phyloP scores from a whole-genome alignment of 2,329 filamentous ascomycete species.

The Aspergillus tamarii region DNA sequence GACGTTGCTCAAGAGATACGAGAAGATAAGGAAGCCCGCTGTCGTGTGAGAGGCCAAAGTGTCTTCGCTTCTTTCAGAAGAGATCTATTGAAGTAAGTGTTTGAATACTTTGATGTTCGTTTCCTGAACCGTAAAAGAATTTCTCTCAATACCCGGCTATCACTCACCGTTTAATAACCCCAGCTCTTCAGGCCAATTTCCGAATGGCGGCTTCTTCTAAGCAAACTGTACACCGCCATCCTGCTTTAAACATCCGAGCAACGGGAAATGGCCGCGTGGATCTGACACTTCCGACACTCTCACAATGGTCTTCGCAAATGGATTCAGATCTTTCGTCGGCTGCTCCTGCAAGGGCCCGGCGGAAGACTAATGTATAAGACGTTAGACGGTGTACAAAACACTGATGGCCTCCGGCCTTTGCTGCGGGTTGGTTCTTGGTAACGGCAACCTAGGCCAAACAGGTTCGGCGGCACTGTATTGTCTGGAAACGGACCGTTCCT shows the following conservation, averaged over 20 bases:
- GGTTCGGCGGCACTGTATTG: slow-evolving; percentile 6
- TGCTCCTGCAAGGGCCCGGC: slow-evolving; percentile 28
- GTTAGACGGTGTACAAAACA: slow-evolving; percentile 21
- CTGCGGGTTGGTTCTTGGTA: neutral
- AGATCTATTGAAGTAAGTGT: neutral
- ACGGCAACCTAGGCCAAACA: neutral
- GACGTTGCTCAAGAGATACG: neutral
- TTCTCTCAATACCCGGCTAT: slow-evolving; percentile 2
- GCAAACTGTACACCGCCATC: slow-evolving; percentile 26
- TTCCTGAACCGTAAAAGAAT: neutral
- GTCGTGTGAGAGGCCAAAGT: neutral
- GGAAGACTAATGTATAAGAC: slow-evolving; percentile 19
- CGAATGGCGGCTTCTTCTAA: slow-evolving; percentile 4
- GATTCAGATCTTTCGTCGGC: slow-evolving; percentile 14
- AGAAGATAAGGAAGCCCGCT: neutral
- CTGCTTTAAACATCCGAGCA: slow-evolving; percentile 15
- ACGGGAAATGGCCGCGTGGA: slow-evolving; percentile 24
- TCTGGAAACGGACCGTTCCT: slow-evolving; percentile 1
- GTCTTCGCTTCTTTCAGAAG: neutral
- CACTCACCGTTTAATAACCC: slow-evolving; percentile 18
- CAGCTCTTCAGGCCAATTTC: slow-evolving; percentile 8
- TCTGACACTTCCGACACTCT: slow-evolving; percentile 15
- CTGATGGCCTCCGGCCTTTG: slow-evolving; percentile 8
- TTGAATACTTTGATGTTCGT: neutral
- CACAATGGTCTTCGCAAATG: slow-evolving; percentile 14